phyloP scores from a whole-genome alignment of 345 rosid genomes.

The Linum tenue region DNA sequence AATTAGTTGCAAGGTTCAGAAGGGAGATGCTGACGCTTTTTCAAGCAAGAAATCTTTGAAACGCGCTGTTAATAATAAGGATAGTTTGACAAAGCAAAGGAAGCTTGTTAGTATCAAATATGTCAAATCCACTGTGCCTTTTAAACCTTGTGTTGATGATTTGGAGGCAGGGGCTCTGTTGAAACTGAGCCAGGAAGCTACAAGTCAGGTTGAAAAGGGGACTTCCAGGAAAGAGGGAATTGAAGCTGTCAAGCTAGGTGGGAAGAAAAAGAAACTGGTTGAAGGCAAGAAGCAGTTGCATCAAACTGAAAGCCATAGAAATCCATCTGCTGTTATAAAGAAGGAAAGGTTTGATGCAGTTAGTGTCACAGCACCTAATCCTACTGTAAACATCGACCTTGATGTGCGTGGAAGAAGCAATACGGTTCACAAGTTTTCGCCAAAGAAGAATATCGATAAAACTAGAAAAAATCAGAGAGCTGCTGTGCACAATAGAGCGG shows the following conservation, averaged over 20 bases:
- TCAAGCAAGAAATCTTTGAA: constrained; percentile 19
- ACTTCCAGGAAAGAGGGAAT: neutral
- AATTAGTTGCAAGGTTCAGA: constrained; percentile 20
- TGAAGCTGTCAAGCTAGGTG: constrained; percentile 11
- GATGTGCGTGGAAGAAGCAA: constrained; percentile 23
- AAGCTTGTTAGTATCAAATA: constrained; percentile 13
- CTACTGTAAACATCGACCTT: constrained; percentile 13
- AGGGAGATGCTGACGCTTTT: constrained; percentile 15
- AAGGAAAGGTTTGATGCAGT: constrained; percentile 19
- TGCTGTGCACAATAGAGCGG: constrained; percentile 16
- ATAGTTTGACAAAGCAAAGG: constrained; percentile 10
- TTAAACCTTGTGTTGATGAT: constrained; percentile 11
- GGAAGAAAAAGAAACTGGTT: constrained; percentile 23
- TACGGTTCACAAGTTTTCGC: constrained; percentile 23
- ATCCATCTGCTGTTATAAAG: neutral
- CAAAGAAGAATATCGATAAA: constrained; percentile 25
- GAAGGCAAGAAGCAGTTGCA: constrained; percentile 35
- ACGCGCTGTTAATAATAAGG: constrained; percentile 1
- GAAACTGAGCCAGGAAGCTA: constrained; percentile 17
- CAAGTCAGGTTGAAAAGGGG: constrained; percentile 3
- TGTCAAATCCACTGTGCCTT: constrained; percentile 13
- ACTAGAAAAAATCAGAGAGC: constrained; percentile 18
- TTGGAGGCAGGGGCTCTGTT: constrained; percentile 3
- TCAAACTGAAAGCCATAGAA: constrained; percentile 16
- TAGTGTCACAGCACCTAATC: constrained; percentile 22